Conservation (phyloP, 225 moss, liverwort and hornwort species). For the Sphagnum tenellum region DNA sequence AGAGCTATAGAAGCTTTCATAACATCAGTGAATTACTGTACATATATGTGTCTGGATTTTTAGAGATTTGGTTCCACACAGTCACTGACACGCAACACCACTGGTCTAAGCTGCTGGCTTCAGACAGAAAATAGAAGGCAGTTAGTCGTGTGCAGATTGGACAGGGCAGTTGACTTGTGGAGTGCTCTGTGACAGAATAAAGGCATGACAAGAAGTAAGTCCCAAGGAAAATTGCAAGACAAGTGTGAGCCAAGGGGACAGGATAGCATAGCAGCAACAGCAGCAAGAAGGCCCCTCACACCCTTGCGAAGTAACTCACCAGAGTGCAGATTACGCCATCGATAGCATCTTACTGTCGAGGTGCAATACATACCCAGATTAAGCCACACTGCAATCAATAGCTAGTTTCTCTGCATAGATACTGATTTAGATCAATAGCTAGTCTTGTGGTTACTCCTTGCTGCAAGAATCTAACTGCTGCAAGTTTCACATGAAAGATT, state of each 20-base stretch:
- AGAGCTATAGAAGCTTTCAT: constrained; percentile 13
- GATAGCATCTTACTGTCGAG: constrained; percentile 16
- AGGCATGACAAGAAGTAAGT: constrained; percentile 1
- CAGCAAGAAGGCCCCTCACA: constrained; percentile 29
- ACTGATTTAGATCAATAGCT: no score
- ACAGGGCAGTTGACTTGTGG: not conserved
- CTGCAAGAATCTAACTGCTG: no score
- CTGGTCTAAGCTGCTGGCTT: not conserved
- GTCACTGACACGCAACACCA: not conserved
- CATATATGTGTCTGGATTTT: not conserved
- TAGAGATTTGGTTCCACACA: not conserved
- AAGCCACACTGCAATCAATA: no score
- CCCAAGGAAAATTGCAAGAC: constrained; percentile 16
- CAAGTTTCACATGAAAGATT: no score
- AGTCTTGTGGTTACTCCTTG: no score
- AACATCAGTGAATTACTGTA: constrained; percentile 27
- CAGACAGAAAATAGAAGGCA: not conserved
- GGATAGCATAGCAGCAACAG: constrained; percentile 18
- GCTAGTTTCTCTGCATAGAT: no score
- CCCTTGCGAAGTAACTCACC: constrained; percentile 32
- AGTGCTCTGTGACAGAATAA: constrained; percentile 28
- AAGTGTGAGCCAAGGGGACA: constrained; percentile 9
- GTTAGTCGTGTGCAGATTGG: not conserved
- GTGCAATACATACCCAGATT: no score
- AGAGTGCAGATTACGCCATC: constrained; percentile 11